Evolutionary conservation across 768 basidiomycete genomes (phyloP), one percentile per base, ranked within the genome.

Genomic region (Pulveroboletus sp.): DNA sequence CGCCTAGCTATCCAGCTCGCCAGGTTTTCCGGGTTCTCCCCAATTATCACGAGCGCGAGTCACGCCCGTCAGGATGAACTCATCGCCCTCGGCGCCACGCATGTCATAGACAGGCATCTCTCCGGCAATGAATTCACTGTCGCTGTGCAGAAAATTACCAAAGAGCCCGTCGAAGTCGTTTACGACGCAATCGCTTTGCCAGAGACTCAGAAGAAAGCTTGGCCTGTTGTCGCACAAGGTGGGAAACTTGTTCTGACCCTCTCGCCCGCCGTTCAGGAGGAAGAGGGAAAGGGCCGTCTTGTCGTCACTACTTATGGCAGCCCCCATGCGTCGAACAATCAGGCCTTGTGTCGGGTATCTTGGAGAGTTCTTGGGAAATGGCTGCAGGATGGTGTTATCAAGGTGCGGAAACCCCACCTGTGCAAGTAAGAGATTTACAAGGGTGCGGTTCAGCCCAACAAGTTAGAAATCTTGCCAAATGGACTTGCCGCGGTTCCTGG

Each of bases 31-130:
- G 74, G 72, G 1, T 75, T 74, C 57, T 62, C 67, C 11, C 72
- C 73, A 6, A 72, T 75, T 44, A 74, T 76, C 13, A 57, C 69
- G 20, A 75, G 67, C 1, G 65, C 75, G 0, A 72, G 70, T 16
- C 51, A 55, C 8, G 54, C 62, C 13, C 64, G 73, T 36, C 40
- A 63, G 32, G 48, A 57, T 1, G 45, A 51, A 12, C 68, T 76
- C 23, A 65, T 68, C 51, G 64, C 59, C 5, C 56, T 74, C 20
- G 73, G 76, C 8, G 75, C 70, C 4, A 73, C 76, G 1, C 50
- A 71, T 34, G 62, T 78, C 17, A 50, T 78, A 26, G 68, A 74
- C 48, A 63, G 68, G 52, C 59, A 44, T 43, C 46, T 34, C 47
- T 34, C 45, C 16, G 55, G 34, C 17, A 31, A 51, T 6, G 51